These are phyloP conservation scores for Antrodiella citrinella DNA, from an alignment of 768 basidiomycete genomes.

Conservation along the genomic window DNA sequence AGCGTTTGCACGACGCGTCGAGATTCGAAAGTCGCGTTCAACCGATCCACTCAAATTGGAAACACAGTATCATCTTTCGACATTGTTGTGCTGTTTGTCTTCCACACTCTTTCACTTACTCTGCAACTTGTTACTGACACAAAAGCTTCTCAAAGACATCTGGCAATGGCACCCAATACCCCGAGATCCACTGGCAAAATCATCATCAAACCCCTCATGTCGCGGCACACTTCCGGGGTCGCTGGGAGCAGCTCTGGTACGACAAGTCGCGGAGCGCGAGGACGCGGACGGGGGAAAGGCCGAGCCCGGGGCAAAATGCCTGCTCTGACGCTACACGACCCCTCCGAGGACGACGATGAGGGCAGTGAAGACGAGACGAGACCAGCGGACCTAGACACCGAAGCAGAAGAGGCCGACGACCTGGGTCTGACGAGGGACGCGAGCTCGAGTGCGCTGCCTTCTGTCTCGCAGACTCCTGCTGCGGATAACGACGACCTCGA, in stretches of 20 bases:
- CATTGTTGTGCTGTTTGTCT: too few relatives aligned
- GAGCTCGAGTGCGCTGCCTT: neutral
- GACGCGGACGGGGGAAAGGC: conserved; percentile 28
- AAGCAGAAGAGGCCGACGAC: conserved; percentile 19
- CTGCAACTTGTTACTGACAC: too few relatives aligned
- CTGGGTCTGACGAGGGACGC: conserved; percentile 2
- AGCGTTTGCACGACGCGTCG: too few relatives aligned
- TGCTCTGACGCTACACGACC: conserved; percentile 5
- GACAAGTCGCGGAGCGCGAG: conserved; percentile 18
- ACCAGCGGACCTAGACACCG: conserved; percentile 27
- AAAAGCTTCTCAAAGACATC: too few relatives aligned
- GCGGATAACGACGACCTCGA: conserved; percentile 4
- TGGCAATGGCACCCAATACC: conserved; percentile 14
- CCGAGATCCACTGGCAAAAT: conserved; percentile 24
- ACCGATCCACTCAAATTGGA: too few relatives aligned
- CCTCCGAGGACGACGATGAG: conserved; percentile 23
- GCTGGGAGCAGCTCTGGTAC: conserved; percentile 1
- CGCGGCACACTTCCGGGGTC: conserved; percentile 18
- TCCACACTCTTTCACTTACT: too few relatives aligned
- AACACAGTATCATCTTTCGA: too few relatives aligned
- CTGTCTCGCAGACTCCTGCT: neutral
- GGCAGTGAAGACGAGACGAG: conserved; percentile 22
- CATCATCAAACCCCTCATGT: conserved; percentile 31
- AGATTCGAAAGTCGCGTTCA: too few relatives aligned
- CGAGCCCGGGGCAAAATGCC: conserved; percentile 8